A percentile compares a stretch with the other conserved stretches of the same genome.
phyloP scores from a whole-genome alignment of 805 yeast genomes.

The Wickerhamiella spandovensis region DNA sequence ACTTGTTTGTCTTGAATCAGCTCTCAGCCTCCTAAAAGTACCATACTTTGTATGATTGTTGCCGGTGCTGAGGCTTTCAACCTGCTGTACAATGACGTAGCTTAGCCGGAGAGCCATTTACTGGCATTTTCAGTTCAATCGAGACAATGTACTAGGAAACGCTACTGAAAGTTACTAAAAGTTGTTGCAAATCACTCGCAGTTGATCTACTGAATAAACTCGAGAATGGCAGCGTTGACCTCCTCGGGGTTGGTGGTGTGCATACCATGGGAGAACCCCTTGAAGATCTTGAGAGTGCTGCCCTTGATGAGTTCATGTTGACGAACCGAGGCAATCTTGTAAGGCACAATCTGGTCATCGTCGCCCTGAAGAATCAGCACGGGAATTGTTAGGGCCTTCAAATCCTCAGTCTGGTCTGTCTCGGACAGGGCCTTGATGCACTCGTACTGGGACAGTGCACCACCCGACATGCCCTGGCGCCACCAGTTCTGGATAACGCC shows the following conservation, averaged over 20 bases:
- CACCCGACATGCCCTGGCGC: constrained; percentile 7
- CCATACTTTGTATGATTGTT: too few species aligned
- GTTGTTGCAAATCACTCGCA: too few species aligned
- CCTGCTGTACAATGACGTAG: too few species aligned
- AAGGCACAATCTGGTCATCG: constrained; percentile 9
- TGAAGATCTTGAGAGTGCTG: constrained; percentile 3
- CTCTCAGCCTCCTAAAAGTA: too few species aligned
- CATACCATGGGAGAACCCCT: constrained; percentile 7
- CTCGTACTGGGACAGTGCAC: constrained; percentile 2
- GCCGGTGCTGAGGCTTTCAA: too few species aligned
- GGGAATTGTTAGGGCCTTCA: constrained; percentile 3
- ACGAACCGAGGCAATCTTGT: background rate
- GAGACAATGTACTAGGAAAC: too few species aligned
- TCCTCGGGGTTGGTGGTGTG: constrained; percentile 18
- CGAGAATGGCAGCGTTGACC: constrained; percentile 6
- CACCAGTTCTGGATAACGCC: constrained; percentile 6
- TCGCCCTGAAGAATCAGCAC: constrained; percentile 7
- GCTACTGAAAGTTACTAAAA: too few species aligned
- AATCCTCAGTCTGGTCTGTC: constrained; percentile 5
- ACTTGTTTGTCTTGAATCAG: too few species aligned
- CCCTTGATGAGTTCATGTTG: background rate
- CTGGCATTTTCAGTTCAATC: too few species aligned
- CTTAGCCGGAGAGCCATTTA: too few species aligned
- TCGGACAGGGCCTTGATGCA: constrained; percentile 4
- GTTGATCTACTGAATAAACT: constrained; percentile 1